Percentiles rank a stretch among this genome's conserved stretches.
Conservation (phyloP, 495 filamentous ascomycete species). For the Astrothelium macrocarpum region DNA sequence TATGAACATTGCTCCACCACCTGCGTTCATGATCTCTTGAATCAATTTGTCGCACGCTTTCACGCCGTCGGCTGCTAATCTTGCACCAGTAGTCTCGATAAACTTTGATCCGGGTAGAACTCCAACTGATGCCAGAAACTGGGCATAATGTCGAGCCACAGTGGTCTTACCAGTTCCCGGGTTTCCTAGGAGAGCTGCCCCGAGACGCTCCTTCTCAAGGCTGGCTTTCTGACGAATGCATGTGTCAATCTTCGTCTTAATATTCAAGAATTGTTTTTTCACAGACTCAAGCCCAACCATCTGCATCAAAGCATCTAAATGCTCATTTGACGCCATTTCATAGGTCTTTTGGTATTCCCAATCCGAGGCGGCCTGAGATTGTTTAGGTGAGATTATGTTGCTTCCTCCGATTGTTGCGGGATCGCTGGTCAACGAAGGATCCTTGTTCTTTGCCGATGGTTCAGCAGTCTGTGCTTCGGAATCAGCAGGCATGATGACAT, state of each 20-base stretch:
- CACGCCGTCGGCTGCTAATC: conserved; percentile 56
- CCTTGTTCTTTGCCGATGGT: background rate
- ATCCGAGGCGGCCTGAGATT: conserved; percentile 29
- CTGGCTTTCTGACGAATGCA: conserved; percentile 46
- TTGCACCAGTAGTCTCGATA: conserved; percentile 58
- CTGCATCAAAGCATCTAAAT: conserved; percentile 56
- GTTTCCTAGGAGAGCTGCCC: conserved; percentile 61
- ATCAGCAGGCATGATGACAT: too few relatives aligned
- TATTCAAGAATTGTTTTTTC: conserved; percentile 52
- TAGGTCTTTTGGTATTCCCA: conserved; percentile 53
- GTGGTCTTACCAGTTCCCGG: conserved; percentile 85
- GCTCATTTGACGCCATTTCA: conserved; percentile 40
- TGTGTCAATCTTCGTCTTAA: conserved; percentile 61
- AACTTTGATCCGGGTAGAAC: conserved; percentile 41
- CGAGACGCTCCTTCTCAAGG: conserved; percentile 51
- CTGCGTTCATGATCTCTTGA: conserved; percentile 43
- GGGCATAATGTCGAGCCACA: conserved; percentile 65
- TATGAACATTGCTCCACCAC: conserved; percentile 60
- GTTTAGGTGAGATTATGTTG: too few relatives aligned
- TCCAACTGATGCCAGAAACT: conserved; percentile 53
- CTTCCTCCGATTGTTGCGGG: too few relatives aligned
- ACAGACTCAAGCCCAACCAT: conserved; percentile 67
- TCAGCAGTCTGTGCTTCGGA: too few relatives aligned
- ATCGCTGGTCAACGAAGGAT: background rate
- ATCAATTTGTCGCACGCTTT: conserved; percentile 47